Evolutionary conservation across 1,284 basidiomycete species (phyloP).

Genomic region (Ustilago crameri): DNA sequence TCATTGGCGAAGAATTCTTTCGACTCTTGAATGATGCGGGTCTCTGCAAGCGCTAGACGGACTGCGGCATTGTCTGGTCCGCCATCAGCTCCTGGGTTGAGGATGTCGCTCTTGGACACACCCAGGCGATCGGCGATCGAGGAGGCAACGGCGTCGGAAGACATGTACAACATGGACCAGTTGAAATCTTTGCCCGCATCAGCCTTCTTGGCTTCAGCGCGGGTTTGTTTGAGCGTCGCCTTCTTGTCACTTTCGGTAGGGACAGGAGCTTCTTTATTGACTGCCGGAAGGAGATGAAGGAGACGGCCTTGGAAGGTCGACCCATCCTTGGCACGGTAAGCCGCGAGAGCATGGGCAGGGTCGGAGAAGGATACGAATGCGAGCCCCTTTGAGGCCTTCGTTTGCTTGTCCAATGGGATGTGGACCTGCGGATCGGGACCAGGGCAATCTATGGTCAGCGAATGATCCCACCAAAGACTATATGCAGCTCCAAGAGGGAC

Average conservation of each 20-base stretch:
- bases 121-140: conserved; percentile 84
- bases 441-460: conserved; percentile 14
- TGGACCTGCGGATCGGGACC: conserved; percentile 75
- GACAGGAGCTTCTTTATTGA: conserved; percentile 71
- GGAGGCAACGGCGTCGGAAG: conserved; percentile 87
- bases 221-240: conserved; percentile 72
- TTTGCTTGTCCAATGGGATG: conserved; percentile 78
- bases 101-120: conserved; percentile 84
- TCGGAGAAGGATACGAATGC: conserved; percentile 81
- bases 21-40: conserved; percentile 93
- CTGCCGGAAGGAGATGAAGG: conserved; percentile 87
- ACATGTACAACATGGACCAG: conserved; percentile 97
- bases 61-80: conserved; percentile 74
- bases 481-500: too few relatives aligned
- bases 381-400: conserved; percentile 78
- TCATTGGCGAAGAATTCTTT: conserved; percentile 78
- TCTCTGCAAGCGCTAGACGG: conserved; percentile 94
- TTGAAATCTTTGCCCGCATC: conserved; percentile 86
- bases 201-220: conserved; percentile 76
- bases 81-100: conserved; percentile 72
- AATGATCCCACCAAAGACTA: not conserved
- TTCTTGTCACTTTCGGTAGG: conserved; percentile 30
- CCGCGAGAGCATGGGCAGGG: conserved; percentile 77
- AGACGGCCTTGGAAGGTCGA: conserved; percentile 90
- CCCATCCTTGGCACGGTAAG: conserved; percentile 83